Conservation (phyloP, 306 rosid species). For the Boehmeria nivea region DNA sequence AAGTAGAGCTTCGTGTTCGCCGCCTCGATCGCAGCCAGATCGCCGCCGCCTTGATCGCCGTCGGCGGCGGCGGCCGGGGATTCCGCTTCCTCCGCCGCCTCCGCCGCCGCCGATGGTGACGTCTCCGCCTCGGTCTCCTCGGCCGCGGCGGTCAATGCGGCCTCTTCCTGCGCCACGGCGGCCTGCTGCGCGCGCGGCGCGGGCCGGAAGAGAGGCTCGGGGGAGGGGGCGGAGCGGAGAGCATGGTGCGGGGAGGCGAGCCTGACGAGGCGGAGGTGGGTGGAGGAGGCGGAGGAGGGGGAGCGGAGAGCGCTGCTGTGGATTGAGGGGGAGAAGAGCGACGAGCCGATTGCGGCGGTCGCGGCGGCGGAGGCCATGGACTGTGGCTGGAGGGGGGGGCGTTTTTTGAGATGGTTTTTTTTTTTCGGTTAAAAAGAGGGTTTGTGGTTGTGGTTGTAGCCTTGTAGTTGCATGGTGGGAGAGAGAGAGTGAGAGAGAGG, state of each 20-base stretch:
- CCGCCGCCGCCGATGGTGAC: slow-evolving; percentile 15
- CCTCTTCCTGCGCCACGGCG: slow-evolving; percentile 58
- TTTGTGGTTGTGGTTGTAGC: background rate
- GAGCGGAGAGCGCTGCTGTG: slow-evolving; percentile 26
- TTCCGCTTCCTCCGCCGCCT: slow-evolving; percentile 3
- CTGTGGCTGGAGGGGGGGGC: slow-evolving; percentile 4
- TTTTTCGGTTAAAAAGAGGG: background rate
- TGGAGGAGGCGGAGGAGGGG: slow-evolving; percentile 22
- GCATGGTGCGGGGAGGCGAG: slow-evolving; percentile 32
- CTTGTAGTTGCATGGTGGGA: background rate
- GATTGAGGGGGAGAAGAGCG: slow-evolving; percentile 50
- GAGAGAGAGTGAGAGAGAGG: background rate
- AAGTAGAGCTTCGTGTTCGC: slow-evolving; percentile 76
- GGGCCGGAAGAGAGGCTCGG: slow-evolving; percentile 31
- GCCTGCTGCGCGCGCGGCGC: slow-evolving; percentile 13
- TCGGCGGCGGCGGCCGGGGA: slow-evolving; percentile 24
- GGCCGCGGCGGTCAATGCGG: slow-evolving; percentile 33
- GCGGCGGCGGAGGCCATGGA: slow-evolving; percentile 69
- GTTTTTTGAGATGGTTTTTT: slow-evolving; percentile 11
- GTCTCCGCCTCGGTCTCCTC: background rate
- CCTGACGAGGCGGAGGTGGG: slow-evolving; percentile 24
- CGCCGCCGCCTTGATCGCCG: background rate
- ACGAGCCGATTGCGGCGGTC: slow-evolving; percentile 52
- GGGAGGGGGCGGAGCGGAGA: slow-evolving; percentile 19
- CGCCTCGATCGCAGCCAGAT: slow-evolving; percentile 22